Base-by-base conservation (phyloP, 345 rosid species). In the Corchorus olitorius region DNA sequence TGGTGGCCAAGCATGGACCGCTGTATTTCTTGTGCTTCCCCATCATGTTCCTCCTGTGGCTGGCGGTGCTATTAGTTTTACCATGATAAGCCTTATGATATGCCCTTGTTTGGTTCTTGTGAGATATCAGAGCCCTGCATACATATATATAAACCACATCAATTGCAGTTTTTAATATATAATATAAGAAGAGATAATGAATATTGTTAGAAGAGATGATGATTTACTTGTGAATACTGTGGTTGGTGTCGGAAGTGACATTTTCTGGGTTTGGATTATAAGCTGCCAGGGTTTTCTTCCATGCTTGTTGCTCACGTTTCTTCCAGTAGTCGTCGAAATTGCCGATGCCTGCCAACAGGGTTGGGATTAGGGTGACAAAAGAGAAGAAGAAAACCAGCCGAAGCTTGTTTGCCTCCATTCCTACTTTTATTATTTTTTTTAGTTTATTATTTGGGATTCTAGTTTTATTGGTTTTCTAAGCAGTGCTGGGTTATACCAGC, bases 1-100 rank as follows among this genome's bases (percentile, higher is more conserved):
- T 92, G 13, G 87, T 78, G 22, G 88, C 91, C 74, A 55, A 0
- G 77, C 95, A 91, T 48, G 56, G 20, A 2, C 86, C 86, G 2
- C 4, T 17, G 14, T 34, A 8, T 43, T 50, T 41, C 15, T 9
- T 62, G 67, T 75, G 59, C 3, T 20, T 52, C 4, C 83, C 76
- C 74, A 11, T 37, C 43, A 61, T 48, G 71, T 50, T 60, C 50
- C 83, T 85, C 59, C 94, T 84, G 0, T 82, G 84, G 48, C 17
- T 53, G 20, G 39, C 39, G 65, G 63, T 33, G 63, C 54, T 27
- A 1, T 27, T 27, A 27, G 27, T 27, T 27, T 27, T 27, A 27
- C 1, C 27, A 27, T 27, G 27, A 27, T 27, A 1, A 27, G 27
- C 27, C 27, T 27, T 27, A 27, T 27, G 0, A 27, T 27, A 4